Base-by-base conservation (phyloP, 495 filamentous ascomycete genomes). In the Immersiella caudata region DNA sequence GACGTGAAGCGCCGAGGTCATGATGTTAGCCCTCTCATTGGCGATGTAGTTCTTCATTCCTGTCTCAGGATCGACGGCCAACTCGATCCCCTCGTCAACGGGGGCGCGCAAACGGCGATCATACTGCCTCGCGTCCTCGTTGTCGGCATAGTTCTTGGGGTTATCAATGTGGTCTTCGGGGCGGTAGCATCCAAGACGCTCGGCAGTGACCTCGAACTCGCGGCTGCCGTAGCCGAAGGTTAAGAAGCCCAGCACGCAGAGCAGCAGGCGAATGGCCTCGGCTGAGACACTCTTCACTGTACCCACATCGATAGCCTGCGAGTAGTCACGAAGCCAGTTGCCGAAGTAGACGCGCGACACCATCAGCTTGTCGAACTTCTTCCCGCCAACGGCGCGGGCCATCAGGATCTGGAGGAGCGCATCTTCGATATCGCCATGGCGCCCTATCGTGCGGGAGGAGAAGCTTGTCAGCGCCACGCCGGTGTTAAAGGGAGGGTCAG, bases 351-450 rank as follows among this genome's bases (percentile, higher is more conserved):
- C 90, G 40, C 92, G 88, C 67, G 93, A 91, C 67, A 96, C 90
- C 78, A 90, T 91, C 71, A 96, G 85, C 79, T 93, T 94, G 80
- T 86, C 84, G 75, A 97, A 97, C 70, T 92, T 94, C 82, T 91
- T 90, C 70, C 91, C 91, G 67, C 92, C 91, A 49, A 89, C 88
- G 63, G 86, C 87, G 60, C 85, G 84, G n/a, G 92, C 88, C 84
- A 95, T 89, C 63, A 89, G 74, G 27, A 97, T 79, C 56, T 81
- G 86, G 65, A 96, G 86, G 21, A 97, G 85, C 33, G 90, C 87
- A 83, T 97, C 93, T 84, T 97, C 93, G 74, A 97, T 95, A 78
- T 98, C 94, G 66, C 93, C 93, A 88, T 97, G 93, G 56, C 93
- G 92, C 91, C 92, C 83, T 86, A 26, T 2, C 11, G 18, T 59